These are phyloP conservation scores for Fragilaria radians DNA, from an alignment of 108 stramenopile species.

Conservation along the genomic window DNA sequence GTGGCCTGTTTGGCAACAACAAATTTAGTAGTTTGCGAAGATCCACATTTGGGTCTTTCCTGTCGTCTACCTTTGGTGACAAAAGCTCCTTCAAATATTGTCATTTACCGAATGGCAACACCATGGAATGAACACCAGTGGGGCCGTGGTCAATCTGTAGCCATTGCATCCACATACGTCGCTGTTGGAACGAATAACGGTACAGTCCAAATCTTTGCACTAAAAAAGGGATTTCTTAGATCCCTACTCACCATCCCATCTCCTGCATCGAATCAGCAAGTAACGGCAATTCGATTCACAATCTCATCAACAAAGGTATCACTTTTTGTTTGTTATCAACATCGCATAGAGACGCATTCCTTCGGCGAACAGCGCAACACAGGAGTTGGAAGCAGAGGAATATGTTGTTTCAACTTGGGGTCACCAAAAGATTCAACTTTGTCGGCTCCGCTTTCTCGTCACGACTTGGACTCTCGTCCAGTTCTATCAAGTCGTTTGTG, in stretches of 20 bases:
- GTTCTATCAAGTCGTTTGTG: conserved; percentile 44
- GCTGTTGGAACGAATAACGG: conserved; percentile 77
- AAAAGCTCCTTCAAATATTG: not conserved
- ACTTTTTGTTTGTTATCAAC: not conserved
- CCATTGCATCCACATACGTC: conserved; percentile 58
- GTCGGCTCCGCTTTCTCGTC: conserved; percentile 54
- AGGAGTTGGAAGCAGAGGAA: conserved; percentile 35
- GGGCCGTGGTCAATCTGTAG: conserved; percentile 49
- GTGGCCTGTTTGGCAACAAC: conserved; percentile 34
- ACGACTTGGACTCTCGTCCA: conserved; percentile 73
- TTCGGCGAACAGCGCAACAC: not conserved
- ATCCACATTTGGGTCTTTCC: conserved; percentile 51
- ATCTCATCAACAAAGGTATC: conserved; percentile 1
- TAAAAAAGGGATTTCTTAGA: not conserved
- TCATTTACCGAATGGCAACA: conserved; percentile 2
- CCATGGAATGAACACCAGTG: conserved; percentile 45
- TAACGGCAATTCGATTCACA: not conserved
- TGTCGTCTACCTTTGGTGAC: conserved; percentile 11
- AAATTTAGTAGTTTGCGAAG: conserved; percentile 31
- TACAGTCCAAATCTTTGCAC: conserved; percentile 23
- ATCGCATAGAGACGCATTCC: not conserved
- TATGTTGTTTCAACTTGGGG: conserved; percentile 77
- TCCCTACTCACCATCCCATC: conserved; percentile 47
- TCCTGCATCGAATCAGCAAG: conserved; percentile 29
- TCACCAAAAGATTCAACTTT: conserved; percentile 28